Percentiles rank a stretch among this genome's conserved stretches.
These are phyloP conservation scores for Melanopsichium pennsylvanicum DNA, from an alignment of 1,284 basidiomycete species.

Conservation along the genomic window DNA sequence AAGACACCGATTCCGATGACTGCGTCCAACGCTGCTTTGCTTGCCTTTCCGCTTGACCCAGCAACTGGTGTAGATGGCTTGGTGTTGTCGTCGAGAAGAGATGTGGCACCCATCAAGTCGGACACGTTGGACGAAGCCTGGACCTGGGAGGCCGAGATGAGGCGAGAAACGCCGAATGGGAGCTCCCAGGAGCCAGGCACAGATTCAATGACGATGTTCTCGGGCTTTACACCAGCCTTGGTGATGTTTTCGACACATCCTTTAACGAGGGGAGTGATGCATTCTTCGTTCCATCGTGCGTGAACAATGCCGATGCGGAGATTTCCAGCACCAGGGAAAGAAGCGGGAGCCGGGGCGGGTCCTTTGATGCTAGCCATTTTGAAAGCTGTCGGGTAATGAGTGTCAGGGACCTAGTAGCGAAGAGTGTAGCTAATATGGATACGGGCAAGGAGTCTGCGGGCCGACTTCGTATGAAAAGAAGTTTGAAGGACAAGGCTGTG, in stretches of 20 bases:
- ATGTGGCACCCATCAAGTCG: slow-evolving; percentile 80
- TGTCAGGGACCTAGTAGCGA: too few relatives aligned
- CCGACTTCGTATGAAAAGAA: too few relatives aligned
- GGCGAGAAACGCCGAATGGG: slow-evolving; percentile 50
- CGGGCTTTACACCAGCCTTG: slow-evolving; percentile 83
- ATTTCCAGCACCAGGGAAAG: slow-evolving; percentile 55
- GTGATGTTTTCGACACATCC: slow-evolving; percentile 81
- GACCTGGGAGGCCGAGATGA: slow-evolving; percentile 84
- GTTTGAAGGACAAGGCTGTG: slow-evolving; percentile 1
- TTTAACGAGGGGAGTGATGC: slow-evolving; percentile 82
- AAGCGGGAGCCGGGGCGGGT: slow-evolving; percentile 58
- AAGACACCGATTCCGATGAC: slow-evolving; percentile 96
- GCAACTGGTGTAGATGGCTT: slow-evolving; percentile 19
- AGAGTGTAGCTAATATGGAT: too few relatives aligned
- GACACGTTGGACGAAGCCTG: slow-evolving; percentile 76
- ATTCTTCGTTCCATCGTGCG: slow-evolving; percentile 78
- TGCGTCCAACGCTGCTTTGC: slow-evolving; percentile 73
- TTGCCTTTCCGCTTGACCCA: slow-evolving; percentile 10
- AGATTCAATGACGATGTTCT: slow-evolving; percentile 87
- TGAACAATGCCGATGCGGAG: slow-evolving; percentile 64
- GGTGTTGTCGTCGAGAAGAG: slow-evolving; percentile 48
- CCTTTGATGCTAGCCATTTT: slow-evolving; percentile 58
- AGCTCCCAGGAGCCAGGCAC: slow-evolving; percentile 76
- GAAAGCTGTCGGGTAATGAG: background rate
- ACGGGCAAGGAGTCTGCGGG: too few relatives aligned